A percentile compares a stretch with the other conserved stretches of the same genome.
phyloP scores from a whole-genome alignment of 768 basidiomycete species.

The Mycena rebaudengoi region DNA sequence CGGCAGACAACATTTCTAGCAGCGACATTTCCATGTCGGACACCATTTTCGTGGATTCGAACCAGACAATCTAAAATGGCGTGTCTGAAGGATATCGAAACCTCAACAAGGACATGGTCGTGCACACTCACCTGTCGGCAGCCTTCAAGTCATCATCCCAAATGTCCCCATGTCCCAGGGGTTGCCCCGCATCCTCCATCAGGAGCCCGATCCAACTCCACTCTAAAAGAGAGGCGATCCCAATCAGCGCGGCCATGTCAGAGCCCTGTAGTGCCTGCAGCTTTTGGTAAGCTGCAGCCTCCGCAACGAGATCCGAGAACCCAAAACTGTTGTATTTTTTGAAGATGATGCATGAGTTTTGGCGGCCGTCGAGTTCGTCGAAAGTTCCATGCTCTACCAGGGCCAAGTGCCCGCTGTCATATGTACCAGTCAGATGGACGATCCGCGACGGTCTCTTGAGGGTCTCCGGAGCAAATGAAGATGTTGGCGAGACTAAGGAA shows the following conservation, averaged over 20 bases:
- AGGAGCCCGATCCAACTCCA: not conserved
- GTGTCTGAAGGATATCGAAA: not conserved
- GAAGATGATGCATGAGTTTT: not conserved
- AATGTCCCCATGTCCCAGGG: not conserved
- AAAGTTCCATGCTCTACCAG: not conserved
- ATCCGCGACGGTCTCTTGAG: too few species aligned
- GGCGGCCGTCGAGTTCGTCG: not conserved
- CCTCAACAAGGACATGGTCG: not conserved
- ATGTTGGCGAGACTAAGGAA: too few species aligned
- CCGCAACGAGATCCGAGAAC: not conserved
- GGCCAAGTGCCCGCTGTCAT: not conserved
- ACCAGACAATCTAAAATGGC: not conserved
- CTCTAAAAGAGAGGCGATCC: not conserved
- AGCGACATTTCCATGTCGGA: not conserved
- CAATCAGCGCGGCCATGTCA: not conserved
- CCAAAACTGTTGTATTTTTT: not conserved
- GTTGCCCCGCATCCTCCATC: not conserved
- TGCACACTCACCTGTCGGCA: not conserved
- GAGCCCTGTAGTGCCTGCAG: not conserved
- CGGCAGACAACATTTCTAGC: not conserved
- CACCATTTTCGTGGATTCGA: not conserved
- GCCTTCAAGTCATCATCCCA: not conserved
- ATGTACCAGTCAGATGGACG: not conserved
- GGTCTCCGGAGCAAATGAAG: too few species aligned
- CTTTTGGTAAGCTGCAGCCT: too few species aligned